Evolutionary conservation across 164 flowering plant species (phyloP), one percentile per base, ranked within the genome.

Genomic region (Aristolochia californica): DNA sequence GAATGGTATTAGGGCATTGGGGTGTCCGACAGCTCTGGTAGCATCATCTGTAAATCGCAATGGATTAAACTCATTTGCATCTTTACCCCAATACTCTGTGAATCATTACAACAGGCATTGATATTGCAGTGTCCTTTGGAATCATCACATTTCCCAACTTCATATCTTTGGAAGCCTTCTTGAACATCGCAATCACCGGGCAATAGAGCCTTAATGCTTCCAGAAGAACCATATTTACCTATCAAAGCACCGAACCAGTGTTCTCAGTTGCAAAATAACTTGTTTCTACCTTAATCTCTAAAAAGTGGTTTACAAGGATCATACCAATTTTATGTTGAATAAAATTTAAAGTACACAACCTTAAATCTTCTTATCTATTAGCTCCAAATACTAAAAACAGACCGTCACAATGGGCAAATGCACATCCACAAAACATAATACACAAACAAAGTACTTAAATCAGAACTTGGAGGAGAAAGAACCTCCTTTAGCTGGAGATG

Each of bases 51-150:
- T 17, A 49, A 79, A 79, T 60, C 81, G 60, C 43, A 43, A 2
- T 2, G 79, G 83, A 17, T 75, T 77, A 68, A 80, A 77, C 45
- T 73, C 66, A 23, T 63, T 63, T 21, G 79, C 78, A 48, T 78
- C 82, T 45, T 68, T 65, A 17, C 78, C 78, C 82, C 82, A 78
- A 34, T 60, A 55, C 45, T 63, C 65, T 43, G 13, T 74, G 76
- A 17, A 73, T 60, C 57, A 45, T 50, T 15, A 51, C 0, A 4
- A 72, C 2, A 0, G 76, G 73, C 27, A 78, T 53, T 5, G 50
- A 5, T 28, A 76, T 2, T 0, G 5, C 3, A 4, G 66, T 60
- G 13, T 40, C 75, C 5, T 59, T 56, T 1, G 80, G 80, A 55
- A 78, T 63, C 40, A 20, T 53, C 30, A 65, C 15, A 4, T 66